A percentile compares a stretch with the other conserved stretches of the same genome.
Evolutionary conservation across 179 eudicot species (phyloP).

Genomic region (Actinidia polygama): DNA sequence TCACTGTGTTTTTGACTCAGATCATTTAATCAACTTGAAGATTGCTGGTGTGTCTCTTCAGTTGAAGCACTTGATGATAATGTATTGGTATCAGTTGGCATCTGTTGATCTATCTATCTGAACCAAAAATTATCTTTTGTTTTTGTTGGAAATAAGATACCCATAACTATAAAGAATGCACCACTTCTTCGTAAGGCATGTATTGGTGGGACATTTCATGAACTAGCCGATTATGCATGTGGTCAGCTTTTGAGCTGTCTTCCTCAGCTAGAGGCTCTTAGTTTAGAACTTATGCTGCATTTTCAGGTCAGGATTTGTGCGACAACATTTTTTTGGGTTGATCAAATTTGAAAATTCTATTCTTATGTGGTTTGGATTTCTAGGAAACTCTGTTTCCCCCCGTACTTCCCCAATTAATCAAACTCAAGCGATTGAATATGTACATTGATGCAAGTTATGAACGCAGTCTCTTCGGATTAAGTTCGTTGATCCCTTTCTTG

Average conservation of each 20-base stretch:
- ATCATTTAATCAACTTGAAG: constrained; percentile 23
- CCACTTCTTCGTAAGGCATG: constrained; percentile 28
- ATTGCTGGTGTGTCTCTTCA: constrained; percentile 8
- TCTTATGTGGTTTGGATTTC: neutral
- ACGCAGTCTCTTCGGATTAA: too few relatives aligned
- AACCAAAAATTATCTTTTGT: constrained; percentile 25
- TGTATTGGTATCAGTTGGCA: constrained; percentile 19
- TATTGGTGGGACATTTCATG: constrained; percentile 26
- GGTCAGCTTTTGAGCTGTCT: constrained; percentile 27
- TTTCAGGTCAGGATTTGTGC: too few relatives aligned
- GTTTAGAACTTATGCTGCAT: constrained; percentile 17
- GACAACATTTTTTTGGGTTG: too few relatives aligned
- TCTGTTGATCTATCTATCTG: constrained; percentile 21
- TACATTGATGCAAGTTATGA: too few relatives aligned
- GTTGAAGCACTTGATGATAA: constrained; percentile 28
- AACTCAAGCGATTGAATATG: too few relatives aligned
- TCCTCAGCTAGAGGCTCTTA: constrained; percentile 31
- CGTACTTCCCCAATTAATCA: too few relatives aligned
- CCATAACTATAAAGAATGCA: constrained; percentile 19
- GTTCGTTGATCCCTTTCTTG: too few relatives aligned
- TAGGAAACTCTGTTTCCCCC: too few relatives aligned
- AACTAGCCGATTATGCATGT: constrained; percentile 19
- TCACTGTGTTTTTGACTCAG: constrained; percentile 27
- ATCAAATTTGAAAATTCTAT: too few relatives aligned
- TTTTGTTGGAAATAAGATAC: constrained; percentile 18